Percentiles rank a stretch among this genome's conserved stretches.
phyloP scores from a whole-genome alignment of 1,284 basidiomycete species.

The Calocybe gambosa region DNA sequence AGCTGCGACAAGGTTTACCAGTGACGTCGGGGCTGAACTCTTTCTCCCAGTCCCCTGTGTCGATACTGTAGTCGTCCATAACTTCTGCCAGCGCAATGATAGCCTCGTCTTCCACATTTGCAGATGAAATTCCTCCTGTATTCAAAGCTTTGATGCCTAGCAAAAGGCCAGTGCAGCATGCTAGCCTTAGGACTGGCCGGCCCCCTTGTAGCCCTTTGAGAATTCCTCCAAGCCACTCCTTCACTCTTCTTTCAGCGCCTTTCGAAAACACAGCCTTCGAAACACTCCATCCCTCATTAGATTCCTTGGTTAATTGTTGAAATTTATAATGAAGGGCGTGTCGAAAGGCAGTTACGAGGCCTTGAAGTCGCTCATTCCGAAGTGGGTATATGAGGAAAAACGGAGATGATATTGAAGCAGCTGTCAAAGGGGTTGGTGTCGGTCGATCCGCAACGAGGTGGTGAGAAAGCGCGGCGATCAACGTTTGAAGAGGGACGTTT shows the following conservation, averaged over 20 bases:
- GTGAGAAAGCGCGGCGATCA: slow-evolving; percentile 58
- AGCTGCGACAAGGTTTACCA: slow-evolving; percentile 20
- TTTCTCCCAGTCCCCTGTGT: slow-evolving; percentile 51
- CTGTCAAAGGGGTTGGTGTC: slow-evolving; percentile 58
- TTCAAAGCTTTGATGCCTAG: slow-evolving; percentile 53
- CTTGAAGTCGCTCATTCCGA: slow-evolving; percentile 43
- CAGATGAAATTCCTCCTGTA: slow-evolving; percentile 20
- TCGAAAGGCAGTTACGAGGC: slow-evolving; percentile 52
- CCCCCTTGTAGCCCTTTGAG: slow-evolving; percentile 61
- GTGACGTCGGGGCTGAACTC: slow-evolving; percentile 53
- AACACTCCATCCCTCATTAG: slow-evolving; percentile 28
- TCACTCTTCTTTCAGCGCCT: slow-evolving; percentile 33
- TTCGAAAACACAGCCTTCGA: slow-evolving; percentile 37
- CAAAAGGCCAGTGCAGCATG: slow-evolving; percentile 57
- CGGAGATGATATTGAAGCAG: slow-evolving; percentile 57
- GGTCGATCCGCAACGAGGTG: slow-evolving; percentile 49
- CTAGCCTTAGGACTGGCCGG: slow-evolving; percentile 50
- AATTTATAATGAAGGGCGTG: slow-evolving; percentile 57
- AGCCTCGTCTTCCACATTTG: slow-evolving; percentile 55
- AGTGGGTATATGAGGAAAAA: slow-evolving; percentile 45
- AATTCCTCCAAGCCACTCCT: slow-evolving; percentile 51
- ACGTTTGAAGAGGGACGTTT: slow-evolving; percentile 40
- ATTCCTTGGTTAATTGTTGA: slow-evolving; percentile 29
- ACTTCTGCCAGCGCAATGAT: slow-evolving; percentile 66
- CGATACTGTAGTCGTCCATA: slow-evolving; percentile 40